These are phyloP conservation scores for Xenoacremonium recifei DNA, from an alignment of 2,329 filamentous ascomycete species.

Conservation along the genomic window DNA sequence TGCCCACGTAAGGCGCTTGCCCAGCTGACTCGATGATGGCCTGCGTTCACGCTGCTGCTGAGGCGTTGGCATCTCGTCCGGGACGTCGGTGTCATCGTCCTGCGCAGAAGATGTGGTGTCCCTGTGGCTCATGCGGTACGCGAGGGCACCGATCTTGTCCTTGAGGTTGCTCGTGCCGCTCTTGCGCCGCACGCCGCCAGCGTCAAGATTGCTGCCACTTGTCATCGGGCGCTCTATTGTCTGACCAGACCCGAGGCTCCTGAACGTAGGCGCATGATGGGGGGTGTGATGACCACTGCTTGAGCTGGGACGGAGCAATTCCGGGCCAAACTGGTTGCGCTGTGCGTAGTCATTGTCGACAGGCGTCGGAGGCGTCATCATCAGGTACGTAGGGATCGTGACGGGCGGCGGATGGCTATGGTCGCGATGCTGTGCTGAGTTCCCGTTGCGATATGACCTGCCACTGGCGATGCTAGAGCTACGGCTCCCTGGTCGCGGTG, in stretches of 20 bases:
- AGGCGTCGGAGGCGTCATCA: conserved; percentile 49
- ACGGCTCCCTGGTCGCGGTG: conserved; percentile 45
- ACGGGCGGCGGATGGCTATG: conserved; percentile 13
- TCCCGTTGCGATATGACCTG: conserved; percentile 39
- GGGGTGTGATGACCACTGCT: conserved; percentile 26
- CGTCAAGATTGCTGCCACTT: conserved; percentile 27
- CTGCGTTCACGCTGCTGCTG: conserved; percentile 8
- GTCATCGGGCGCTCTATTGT: conserved; percentile 29
- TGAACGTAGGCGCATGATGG: conserved; percentile 20
- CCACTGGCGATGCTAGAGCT: conserved; percentile 53
- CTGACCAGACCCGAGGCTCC: conserved; percentile 18
- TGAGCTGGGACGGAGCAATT: conserved; percentile 31
- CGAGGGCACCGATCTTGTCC: conserved; percentile 35
- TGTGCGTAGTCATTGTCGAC: conserved; percentile 24
- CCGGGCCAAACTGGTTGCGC: conserved; percentile 25
- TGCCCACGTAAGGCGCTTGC: conserved; percentile 9
- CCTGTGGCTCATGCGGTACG: conserved; percentile 26
- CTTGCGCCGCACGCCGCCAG: conserved; percentile 24
- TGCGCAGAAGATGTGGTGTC: conserved; percentile 14
- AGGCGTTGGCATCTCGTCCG: conserved; percentile 16
- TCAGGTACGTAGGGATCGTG: conserved; percentile 39
- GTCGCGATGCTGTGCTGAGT: conserved; percentile 20
- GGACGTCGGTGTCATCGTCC: conserved; percentile 19
- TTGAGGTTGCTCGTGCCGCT: conserved; percentile 30
- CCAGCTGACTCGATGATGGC: background rate